Conservation (phyloP, 257 asterid species). For the Solanum habrochaites region DNA sequence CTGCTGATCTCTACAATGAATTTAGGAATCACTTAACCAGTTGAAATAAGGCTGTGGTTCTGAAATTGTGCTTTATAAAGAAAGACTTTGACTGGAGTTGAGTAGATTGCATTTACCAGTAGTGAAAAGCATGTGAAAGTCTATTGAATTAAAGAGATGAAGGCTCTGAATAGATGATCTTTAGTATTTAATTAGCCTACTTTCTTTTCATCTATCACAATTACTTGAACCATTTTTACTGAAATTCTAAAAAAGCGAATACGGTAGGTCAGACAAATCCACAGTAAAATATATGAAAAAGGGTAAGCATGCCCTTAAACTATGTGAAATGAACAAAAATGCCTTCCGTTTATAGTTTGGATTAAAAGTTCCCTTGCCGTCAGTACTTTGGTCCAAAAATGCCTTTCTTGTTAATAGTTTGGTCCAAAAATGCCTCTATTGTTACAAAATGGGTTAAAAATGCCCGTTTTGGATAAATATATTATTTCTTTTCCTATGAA, state of each 20-base stretch:
- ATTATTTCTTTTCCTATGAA: no score
- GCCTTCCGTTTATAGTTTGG: no score
- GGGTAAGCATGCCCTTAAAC: background rate
- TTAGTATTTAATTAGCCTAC: background rate
- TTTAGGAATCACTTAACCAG: background rate
- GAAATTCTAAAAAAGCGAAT: background rate
- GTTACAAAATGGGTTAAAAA: no score
- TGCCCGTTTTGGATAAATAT: no score
- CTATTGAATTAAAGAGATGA: background rate
- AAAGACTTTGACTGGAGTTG: background rate
- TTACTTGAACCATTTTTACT: background rate
- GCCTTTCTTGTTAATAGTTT: no score
- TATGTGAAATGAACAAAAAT: background rate
- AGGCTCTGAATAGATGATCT: background rate
- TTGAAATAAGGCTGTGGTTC: background rate
- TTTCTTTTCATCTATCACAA: background rate
- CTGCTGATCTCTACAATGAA: background rate
- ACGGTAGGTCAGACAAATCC: background rate
- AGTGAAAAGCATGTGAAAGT: background rate
- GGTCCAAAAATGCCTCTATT: no score
- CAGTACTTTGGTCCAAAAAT: no score
- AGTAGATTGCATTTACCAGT: background rate
- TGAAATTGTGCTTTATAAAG: background rate
- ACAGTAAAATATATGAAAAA: background rate
- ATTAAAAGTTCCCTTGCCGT: no score